phyloP scores from a whole-genome alignment of 2,329 filamentous ascomycete genomes.

The Escovopsis sp. region DNA sequence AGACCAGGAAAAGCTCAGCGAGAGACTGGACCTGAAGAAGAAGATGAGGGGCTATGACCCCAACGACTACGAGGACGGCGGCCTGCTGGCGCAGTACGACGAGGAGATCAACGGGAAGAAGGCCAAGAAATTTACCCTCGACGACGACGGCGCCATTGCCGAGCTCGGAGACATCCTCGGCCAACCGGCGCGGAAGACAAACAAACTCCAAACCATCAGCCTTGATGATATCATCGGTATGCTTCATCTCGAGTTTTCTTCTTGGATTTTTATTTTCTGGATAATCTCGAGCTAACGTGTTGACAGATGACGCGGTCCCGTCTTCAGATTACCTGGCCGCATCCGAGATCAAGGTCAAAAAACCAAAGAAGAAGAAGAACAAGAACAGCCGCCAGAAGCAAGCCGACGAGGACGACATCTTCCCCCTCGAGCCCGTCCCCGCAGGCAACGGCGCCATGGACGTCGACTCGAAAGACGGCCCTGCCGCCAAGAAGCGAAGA shows the following conservation, averaged over 20 bases:
- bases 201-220: constrained; percentile 57
- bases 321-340: constrained; percentile 78
- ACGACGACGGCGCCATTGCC: constrained; percentile 56
- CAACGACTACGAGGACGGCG: constrained; percentile 50
- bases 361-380: constrained; percentile 84
- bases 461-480: constrained; percentile 44
- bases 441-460: constrained; percentile 52
- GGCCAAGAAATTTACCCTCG: constrained; percentile 72
- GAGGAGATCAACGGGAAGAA: constrained; percentile 91
- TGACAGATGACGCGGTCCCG: constrained; percentile 17
- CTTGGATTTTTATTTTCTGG: no score
- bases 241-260: no score
- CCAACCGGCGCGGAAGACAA: constrained; percentile 37
- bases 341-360: constrained; percentile 83
- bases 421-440: constrained; percentile 26
- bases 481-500: constrained; percentile 44
- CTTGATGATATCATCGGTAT: constrained; percentile 59
- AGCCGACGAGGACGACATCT: constrained; percentile 47
- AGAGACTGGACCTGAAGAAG: constrained; percentile 77
- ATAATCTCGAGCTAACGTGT: neutral
- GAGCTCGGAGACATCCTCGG: constrained; percentile 44
- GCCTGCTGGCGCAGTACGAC: constrained; percentile 81
- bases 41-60: constrained; percentile 82
- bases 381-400: constrained; percentile 60
- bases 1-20: constrained; percentile 57